A percentile compares a stretch with the other conserved stretches of the same genome.
phyloP scores from a whole-genome alignment of 2,329 filamentous ascomycete species.

The Colletotrichum nymphaeae region DNA sequence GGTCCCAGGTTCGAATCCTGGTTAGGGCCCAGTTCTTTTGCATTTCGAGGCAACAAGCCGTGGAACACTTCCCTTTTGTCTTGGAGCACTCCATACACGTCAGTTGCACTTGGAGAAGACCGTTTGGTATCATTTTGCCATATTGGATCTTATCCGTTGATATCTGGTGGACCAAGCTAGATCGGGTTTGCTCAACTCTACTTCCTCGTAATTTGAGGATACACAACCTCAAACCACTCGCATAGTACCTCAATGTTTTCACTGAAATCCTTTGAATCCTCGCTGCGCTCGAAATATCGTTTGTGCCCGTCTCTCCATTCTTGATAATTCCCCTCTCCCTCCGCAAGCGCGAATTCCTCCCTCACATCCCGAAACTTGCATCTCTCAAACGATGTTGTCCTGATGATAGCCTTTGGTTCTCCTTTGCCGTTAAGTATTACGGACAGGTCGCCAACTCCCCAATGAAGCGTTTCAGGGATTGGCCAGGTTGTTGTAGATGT shows the following conservation, averaged over 20 bases:
- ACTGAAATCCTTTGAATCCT: not conserved
- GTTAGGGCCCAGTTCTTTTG: slow-evolving; percentile 2
- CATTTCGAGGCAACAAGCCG: not conserved
- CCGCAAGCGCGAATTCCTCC: not conserved
- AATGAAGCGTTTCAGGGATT: not conserved
- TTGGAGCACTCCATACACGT: too few species aligned
- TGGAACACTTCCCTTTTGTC: too few species aligned
- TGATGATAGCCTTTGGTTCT: not conserved
- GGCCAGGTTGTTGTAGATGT: not conserved
- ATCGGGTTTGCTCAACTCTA: not conserved
- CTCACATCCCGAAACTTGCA: not conserved
- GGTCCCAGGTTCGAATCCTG: slow-evolving; percentile 21
- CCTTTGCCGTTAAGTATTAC: not conserved
- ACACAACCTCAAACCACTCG: slow-evolving; percentile 3
- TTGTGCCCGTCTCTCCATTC: not conserved
- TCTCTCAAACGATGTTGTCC: not conserved
- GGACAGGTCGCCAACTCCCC: not conserved
- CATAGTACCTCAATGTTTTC: not conserved
- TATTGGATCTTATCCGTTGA: too few species aligned
- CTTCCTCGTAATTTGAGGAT: not conserved
- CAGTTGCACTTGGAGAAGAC: too few species aligned
- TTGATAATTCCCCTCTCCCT: not conserved
- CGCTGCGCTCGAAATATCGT: not conserved
- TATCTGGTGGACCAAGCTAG: too few species aligned
- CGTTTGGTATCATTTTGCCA: too few species aligned